Percentiles rank a stretch among this genome's conserved stretches.
phyloP scores from a whole-genome alignment of 768 basidiomycete genomes.

The Heimioporus sp. region DNA sequence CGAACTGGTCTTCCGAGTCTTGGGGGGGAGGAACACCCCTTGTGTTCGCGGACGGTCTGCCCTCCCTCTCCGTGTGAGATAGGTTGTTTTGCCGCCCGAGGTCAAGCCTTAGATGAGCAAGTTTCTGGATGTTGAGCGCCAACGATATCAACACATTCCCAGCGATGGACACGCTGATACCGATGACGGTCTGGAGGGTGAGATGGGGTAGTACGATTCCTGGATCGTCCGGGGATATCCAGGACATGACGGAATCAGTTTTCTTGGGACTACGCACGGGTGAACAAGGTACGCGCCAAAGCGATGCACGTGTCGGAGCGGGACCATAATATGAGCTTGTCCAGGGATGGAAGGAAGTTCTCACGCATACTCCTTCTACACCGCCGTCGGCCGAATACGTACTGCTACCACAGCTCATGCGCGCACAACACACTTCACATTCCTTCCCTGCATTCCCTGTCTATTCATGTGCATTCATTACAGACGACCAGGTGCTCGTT shows the following conservation, averaged over 20 bases:
- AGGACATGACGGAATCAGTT: conserved; percentile 10
- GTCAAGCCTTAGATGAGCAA: conserved; percentile 77
- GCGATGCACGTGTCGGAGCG: neutral
- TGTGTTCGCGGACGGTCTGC: conserved; percentile 3
- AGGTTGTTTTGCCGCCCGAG: conserved; percentile 26
- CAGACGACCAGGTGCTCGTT: conserved; percentile 67
- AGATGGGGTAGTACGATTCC: conserved; percentile 52
- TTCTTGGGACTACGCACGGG: too few relatives aligned
- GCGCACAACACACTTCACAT: conserved; percentile 76
- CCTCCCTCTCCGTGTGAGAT: conserved; percentile 11
- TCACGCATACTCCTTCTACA: conserved; percentile 8
- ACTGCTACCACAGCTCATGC: conserved; percentile 49
- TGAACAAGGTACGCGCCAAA: neutral
- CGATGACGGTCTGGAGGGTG: conserved; percentile 58
- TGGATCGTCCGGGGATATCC: conserved; percentile 12
- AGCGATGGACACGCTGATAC: conserved; percentile 77
- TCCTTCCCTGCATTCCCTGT: conserved; percentile 83
- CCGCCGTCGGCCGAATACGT: neutral
- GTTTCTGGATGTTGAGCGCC: conserved; percentile 90
- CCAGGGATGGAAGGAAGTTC: conserved; percentile 18
- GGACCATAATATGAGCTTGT: too few relatives aligned
- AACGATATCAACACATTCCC: conserved; percentile 90
- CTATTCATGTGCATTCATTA: conserved; percentile 80
- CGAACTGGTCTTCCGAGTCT: conserved; percentile 13
- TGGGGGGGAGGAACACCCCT: conserved; percentile 3